These are phyloP conservation scores for Multifurca ochricompacta DNA, from an alignment of 768 basidiomycete genomes.

Conservation along the genomic window DNA sequence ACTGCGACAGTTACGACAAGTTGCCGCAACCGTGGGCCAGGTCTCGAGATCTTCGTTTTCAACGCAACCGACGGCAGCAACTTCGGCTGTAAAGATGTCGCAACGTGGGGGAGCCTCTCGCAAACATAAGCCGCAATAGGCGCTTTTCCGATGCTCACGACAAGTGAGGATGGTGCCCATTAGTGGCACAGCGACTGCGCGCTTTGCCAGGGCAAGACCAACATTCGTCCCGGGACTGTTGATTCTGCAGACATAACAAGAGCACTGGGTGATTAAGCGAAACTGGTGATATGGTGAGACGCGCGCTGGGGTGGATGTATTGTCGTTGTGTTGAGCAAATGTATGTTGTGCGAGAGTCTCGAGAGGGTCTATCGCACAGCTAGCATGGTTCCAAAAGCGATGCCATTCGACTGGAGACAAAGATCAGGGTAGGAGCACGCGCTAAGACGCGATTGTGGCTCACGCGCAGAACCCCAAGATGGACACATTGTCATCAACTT, in stretches of 20 bases:
- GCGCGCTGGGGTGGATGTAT: slow-evolving; percentile 22
- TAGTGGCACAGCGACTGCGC: slow-evolving; percentile 33
- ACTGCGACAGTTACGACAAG: slow-evolving; percentile 57
- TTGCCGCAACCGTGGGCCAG: slow-evolving; percentile 57
- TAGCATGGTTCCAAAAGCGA: slow-evolving; percentile 62
- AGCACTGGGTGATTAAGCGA: slow-evolving; percentile 44
- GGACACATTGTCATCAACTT: slow-evolving; percentile 20
- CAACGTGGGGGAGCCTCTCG: slow-evolving; percentile 49
- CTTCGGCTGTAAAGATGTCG: slow-evolving; percentile 20
- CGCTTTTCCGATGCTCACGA: slow-evolving; percentile 53
- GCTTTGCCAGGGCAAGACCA: slow-evolving; percentile 49
- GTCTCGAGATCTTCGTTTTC: slow-evolving; percentile 70
- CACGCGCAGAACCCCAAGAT: slow-evolving; percentile 18
- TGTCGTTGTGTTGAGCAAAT: slow-evolving; percentile 31
- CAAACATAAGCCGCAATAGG: slow-evolving; percentile 63
- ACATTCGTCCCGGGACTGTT: slow-evolving; percentile 45
- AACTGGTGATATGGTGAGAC: slow-evolving; percentile 51
- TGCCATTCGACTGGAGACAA: slow-evolving; percentile 52
- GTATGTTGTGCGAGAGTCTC: slow-evolving; percentile 46
- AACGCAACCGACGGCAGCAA: slow-evolving; percentile 37
- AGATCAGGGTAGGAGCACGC: slow-evolving; percentile 18
- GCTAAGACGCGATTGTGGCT: slow-evolving; percentile 15
- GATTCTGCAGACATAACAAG: slow-evolving; percentile 63
- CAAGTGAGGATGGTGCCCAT: slow-evolving; percentile 47
- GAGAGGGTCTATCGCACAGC: slow-evolving; percentile 52